Evolutionary conservation across 345 rosid species (phyloP), one percentile per base, ranked within the genome.

Genomic region (Geranium rotundifolium): DNA sequence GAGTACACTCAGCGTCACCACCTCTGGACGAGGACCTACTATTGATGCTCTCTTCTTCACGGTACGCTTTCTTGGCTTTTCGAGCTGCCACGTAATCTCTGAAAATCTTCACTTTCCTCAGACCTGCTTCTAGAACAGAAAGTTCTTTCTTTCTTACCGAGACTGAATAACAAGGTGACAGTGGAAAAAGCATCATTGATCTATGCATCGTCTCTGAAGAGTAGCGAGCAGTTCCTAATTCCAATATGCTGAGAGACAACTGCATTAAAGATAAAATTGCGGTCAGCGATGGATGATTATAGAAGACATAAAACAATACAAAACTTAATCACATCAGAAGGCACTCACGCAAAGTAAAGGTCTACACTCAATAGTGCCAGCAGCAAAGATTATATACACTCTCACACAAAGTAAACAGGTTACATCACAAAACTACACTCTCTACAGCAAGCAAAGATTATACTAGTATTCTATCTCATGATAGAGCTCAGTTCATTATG

Each of bases 51-150:
- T 79, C 95, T 73, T 85, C 82, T 70, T 80, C 92, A 7, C 79
- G 81, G 61, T 84, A 77, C 13, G 82, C 83, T 63, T 85, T 84
- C 55, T 83, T 85, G 0, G 84, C 82, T 75, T 74, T 82, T 60
- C 88, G 78, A 17, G 67, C 71, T 17, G 93, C 85, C 58, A 92
- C 93, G 65, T 81, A 89, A 50, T 76, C 83, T 0, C 83, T 87
- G 67, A 89, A 87, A 6, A 83, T 77, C 76, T 87, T 92, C 20
- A 92, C 93, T 81, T 84, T 89, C 66, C 91, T 83, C 55, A 92
- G 76, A 58, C 98, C 88, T 31, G 93, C 91, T 79, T 92, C 85
- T 1, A 91, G 81, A 54, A 86, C 95, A 73, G 93, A 89, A 63
- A 78, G 71, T 76, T 91, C 96, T 10, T 83, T 75, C 79, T 81